phyloP scores from a whole-genome alignment of 495 filamentous ascomycete species.

The Paragyromitra xinjiangensis region DNA sequence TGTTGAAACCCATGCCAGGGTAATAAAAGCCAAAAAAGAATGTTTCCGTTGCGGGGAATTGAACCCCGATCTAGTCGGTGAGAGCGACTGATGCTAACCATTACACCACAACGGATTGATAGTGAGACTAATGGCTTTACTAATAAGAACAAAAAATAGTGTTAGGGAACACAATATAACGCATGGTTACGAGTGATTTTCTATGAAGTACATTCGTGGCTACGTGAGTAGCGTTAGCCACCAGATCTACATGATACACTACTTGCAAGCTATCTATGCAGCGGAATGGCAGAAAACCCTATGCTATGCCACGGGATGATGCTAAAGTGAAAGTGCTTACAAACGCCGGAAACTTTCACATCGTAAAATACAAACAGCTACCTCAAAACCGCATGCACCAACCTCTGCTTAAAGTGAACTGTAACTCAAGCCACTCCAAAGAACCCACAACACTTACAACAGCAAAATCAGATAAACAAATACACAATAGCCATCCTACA shows the following conservation, averaged over 20 bases:
- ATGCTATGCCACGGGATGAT: background rate
- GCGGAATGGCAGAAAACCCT: background rate
- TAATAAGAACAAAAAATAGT: background rate
- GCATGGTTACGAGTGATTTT: background rate
- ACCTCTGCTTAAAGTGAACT: background rate
- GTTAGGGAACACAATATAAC: background rate
- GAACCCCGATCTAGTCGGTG: too few relatives aligned
- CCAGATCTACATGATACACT: background rate
- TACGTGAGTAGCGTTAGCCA: background rate
- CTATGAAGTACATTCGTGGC: background rate
- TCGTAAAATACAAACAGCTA: background rate
- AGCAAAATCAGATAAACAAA: background rate
- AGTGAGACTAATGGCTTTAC: background rate
- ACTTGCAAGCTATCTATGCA: too few relatives aligned
- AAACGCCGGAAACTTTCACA: background rate
- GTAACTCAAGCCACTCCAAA: background rate
- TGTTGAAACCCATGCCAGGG: background rate
- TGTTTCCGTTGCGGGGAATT: background rate
- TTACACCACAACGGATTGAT: too few relatives aligned
- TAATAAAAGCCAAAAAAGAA: background rate
- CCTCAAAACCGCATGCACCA: background rate
- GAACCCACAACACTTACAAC: background rate
- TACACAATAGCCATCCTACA: background rate
- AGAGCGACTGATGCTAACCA: too few relatives aligned
- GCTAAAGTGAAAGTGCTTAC: background rate